Evolutionary conservation across 495 filamentous ascomycete genomes (phyloP), one percentile per base, ranked within the genome.

Genomic region (Neohortaea acidophila): DNA sequence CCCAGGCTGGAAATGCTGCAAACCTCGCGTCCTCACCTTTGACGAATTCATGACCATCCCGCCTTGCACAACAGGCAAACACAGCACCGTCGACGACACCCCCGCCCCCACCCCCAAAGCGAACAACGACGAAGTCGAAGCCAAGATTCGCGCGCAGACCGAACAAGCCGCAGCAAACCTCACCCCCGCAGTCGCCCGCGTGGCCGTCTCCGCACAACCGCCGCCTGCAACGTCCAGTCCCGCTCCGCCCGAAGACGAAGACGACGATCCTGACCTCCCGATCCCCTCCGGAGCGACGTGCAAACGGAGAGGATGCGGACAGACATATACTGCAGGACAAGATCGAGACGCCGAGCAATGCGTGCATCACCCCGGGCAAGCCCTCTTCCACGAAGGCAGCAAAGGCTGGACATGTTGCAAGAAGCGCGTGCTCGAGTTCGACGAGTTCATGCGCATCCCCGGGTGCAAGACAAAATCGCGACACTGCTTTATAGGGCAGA

Each of bases 381-480:
- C 86, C 19, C 72, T 96, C 45, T 97, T 97, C 61, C 89, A 97
- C 58, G 89, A 97, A 64, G 89, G 87, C 17, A 86, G 77, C 58
- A 97, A 97, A 64, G 89, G 89, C 7, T 97, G 87, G 69, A 82
- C 73, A 19, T 97, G 89, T 67, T 97, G 89, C 64, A 96, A 96
- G 71, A 66, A 81, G 49, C 72, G 83, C 14, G 89, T 97, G 34
- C 66, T 97, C 18, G 89, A 97, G 54, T 97, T 97, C 52, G 89
- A 97, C 57, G 77, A 96, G 60, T 97, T 97, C 58, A 73, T 97
- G 77, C 85, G 79, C 59, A 85, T 97, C 33, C 72, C 80, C 36
- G 89, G 89, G 1, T 97, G 89, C 61, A 73, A 73, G 52, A 79
- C 79, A 21, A 87, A 84, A 57, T 65, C 68, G 34, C 67, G 67